Conservation (phyloP, 1,284 basidiomycete species). For the Cystobasidium pallidum region DNA sequence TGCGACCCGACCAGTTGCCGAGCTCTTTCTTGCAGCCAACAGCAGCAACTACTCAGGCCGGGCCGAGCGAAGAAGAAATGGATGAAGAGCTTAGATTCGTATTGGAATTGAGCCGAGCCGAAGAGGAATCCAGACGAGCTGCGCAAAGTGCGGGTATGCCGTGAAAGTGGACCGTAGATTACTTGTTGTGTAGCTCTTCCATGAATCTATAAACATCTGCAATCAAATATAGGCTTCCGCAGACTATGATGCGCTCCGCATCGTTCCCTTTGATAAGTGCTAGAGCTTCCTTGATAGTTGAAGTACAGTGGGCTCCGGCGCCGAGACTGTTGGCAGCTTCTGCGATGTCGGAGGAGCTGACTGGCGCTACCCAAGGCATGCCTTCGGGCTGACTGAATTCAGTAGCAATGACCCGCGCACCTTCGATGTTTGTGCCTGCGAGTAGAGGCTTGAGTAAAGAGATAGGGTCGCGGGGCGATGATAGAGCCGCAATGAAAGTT, state of each 20-base stretch:
- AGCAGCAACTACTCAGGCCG: background rate
- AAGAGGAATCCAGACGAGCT: constrained; percentile 45
- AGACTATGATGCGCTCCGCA: constrained; percentile 66
- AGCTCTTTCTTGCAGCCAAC: constrained; percentile 47
- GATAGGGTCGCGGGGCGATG: constrained; percentile 53
- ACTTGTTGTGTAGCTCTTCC: background rate
- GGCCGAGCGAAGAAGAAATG: constrained; percentile 19
- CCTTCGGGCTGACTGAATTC: constrained; percentile 70
- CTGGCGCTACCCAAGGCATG: constrained; percentile 86
- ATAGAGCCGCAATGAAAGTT: constrained; percentile 48
- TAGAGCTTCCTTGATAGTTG: constrained; percentile 44
- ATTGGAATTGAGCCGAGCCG: constrained; percentile 50
- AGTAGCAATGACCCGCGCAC: constrained; percentile 63
- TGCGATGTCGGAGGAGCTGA: constrained; percentile 62
- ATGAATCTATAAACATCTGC: constrained; percentile 76
- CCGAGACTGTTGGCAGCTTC: constrained; percentile 60
- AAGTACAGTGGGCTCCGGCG: constrained; percentile 43
- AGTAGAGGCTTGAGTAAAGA: constrained; percentile 69
- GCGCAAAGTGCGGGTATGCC: background rate
- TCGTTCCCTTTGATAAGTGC: constrained; percentile 50
- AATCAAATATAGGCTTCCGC: constrained; percentile 88
- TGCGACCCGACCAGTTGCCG: background rate
- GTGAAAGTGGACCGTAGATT: background rate
- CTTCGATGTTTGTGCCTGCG: constrained; percentile 55
- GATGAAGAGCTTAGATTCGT: constrained; percentile 51